Conservation (phyloP, 805 yeast species). For the Teunomyces pallodes region DNA sequence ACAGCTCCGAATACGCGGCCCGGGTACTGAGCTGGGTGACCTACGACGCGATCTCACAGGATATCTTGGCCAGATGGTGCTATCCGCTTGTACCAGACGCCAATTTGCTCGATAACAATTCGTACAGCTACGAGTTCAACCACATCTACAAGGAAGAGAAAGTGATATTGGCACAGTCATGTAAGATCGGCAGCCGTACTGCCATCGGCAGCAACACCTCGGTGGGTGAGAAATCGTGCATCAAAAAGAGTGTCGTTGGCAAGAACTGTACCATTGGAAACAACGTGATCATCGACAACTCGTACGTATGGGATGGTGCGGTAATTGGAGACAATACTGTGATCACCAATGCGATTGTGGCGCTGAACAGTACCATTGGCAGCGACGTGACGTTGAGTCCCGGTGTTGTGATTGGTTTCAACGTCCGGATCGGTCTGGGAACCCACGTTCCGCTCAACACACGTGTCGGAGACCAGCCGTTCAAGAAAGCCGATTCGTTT, state of each 20-base stretch:
- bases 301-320: slow-evolving; percentile 87
- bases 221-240: slow-evolving; percentile 70
- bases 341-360: slow-evolving; percentile 67
- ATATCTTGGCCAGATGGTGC: slow-evolving; percentile 86
- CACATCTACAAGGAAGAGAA: slow-evolving; percentile 87
- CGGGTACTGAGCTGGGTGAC: slow-evolving; percentile 96
- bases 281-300: slow-evolving; percentile 64
- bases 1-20: slow-evolving; percentile 72
- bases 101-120: slow-evolving; percentile 66
- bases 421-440: slow-evolving; percentile 61
- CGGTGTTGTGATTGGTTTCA: slow-evolving; percentile 79
- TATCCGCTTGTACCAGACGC: slow-evolving; percentile 90
- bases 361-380: slow-evolving; percentile 58
- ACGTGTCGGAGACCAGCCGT: slow-evolving; percentile 50
- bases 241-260: slow-evolving; percentile 78
- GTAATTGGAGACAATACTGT: slow-evolving; percentile 62
- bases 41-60: slow-evolving; percentile 87
- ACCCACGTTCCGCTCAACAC: slow-evolving; percentile 48
- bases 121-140: slow-evolving; percentile 76
- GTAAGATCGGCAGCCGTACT: slow-evolving; percentile 75
- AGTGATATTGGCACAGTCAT: slow-evolving; percentile 91
- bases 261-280: slow-evolving; percentile 81
- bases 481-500: slow-evolving; percentile 31
- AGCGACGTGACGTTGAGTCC: slow-evolving; percentile 50
- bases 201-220: slow-evolving; percentile 76